These are phyloP conservation scores for Acanthamoeba royreba DNA, from an alignment of 208 protist species.

Conservation along the genomic window DNA sequence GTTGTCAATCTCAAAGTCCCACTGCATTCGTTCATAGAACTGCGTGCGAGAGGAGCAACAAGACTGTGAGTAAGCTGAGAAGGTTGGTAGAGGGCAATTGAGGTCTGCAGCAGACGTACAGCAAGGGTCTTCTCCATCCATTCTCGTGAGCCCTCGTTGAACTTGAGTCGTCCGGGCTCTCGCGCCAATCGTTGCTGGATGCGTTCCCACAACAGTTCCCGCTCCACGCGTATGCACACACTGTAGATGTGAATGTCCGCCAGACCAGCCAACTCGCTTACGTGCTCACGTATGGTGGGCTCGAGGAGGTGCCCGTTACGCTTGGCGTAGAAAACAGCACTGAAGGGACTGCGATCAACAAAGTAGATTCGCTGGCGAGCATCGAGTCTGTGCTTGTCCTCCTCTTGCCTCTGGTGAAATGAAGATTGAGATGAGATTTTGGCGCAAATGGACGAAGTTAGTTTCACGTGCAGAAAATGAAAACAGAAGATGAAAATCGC, in stretches of 20 bases:
- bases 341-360: not conserved
- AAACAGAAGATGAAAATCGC: not conserved
- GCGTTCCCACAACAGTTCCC: not conserved
- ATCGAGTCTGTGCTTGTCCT: not conserved
- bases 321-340: conserved; percentile 16
- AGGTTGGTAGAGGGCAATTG: not conserved
- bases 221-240: not conserved
- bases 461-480: too few relatives aligned
- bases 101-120: not conserved
- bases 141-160: conserved; percentile 15
- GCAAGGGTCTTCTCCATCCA: conserved; percentile 41
- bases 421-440: too few relatives aligned
- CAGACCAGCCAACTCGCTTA: not conserved
- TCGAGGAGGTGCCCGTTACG: conserved; percentile 6
- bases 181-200: not conserved
- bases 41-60: too few relatives aligned
- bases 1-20: conserved; percentile 42
- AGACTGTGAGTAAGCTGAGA: not conserved
- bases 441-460: too few relatives aligned
- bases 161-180: not conserved
- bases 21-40: conserved; percentile 18
- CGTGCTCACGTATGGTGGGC: not conserved
- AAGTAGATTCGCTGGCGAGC: not conserved
- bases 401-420: not conserved
- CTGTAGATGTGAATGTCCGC: conserved; percentile 44